Base-by-base conservation (phyloP, 2,329 filamentous ascomycete species). In the Aspergillus tanneri region DNA sequence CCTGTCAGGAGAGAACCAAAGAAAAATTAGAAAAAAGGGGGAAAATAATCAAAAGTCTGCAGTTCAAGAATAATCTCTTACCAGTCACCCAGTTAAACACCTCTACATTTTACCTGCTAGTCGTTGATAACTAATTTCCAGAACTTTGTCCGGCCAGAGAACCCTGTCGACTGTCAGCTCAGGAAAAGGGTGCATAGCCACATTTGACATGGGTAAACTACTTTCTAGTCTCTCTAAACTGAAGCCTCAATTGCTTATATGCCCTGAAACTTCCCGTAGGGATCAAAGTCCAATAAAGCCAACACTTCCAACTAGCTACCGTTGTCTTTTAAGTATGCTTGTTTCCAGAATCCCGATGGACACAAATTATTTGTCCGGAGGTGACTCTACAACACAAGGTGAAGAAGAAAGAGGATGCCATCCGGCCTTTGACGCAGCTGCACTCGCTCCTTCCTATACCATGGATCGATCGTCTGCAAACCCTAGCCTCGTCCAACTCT, bases 141-240 rank as follows among this genome's bases (percentile, higher is more conserved):
- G 30, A 34, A 34, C 14, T 34, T 18, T 34, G 14, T 4, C 30
- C 19, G 16, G 16, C 10, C 30, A 34, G 30, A 19, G 16, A 34
- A 34, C 30, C 30, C 30, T 34, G 42, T 54, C 46, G 37, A 47
- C 30, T 44, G 50, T 49, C 50, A 53, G 46, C 46, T 41, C 45
- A 42, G 41, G 22, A 39, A 25, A 43, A n/a, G 35, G 9, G 18
- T 53, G 55, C 55, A 57, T 55, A 57, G 55, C 55, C 55, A 51
- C 55, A 47, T 55, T 50, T 57, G 49, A 57, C 55, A 45, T 47
- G 37, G 37, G 37, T 32, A 38, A 46, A 28, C 24, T 22, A 25
- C 25, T 27, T 41, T 30, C 25, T 14, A 48, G 36, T 10, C 25
- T 27, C 16, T 24, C 25, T 18, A 22, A 21, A 21, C n/a, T 42